phyloP scores from a whole-genome alignment of 768 basidiomycete genomes.

The Pleurotus ostreatus region DNA sequence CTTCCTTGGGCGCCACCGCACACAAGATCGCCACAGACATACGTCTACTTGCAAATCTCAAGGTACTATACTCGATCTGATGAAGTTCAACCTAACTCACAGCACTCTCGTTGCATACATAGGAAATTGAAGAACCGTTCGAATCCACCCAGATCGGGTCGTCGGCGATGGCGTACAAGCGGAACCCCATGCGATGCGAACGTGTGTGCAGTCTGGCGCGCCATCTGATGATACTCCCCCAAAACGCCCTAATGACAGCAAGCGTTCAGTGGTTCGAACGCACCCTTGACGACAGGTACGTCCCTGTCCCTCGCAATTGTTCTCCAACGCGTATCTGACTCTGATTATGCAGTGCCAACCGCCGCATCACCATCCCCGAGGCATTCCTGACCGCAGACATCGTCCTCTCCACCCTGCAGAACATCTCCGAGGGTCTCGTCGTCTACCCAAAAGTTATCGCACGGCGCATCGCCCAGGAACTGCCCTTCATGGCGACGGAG shows the following conservation, averaged over 20 bases:
- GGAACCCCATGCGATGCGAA: constrained; percentile 99
- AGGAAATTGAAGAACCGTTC: constrained; percentile 99
- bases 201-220: constrained; percentile 95
- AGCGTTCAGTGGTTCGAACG: constrained; percentile 99
- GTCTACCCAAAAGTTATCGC: constrained; percentile 97
- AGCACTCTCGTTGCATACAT: neutral
- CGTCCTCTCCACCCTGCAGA: constrained; percentile 91
- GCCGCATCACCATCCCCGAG: constrained; percentile 93
- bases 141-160: constrained; percentile 98
- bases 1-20: constrained; percentile 89
- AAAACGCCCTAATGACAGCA: constrained; percentile 93
- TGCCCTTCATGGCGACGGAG: constrained; percentile 99
- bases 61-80: constrained; percentile 36
- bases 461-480: constrained; percentile 86
- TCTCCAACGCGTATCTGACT: neutral
- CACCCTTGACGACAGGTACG: constrained; percentile 90
- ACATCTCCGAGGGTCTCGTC: constrained; percentile 98
- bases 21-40: constrained; percentile 98
- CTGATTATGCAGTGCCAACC: constrained; percentile 70
- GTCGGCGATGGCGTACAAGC: constrained; percentile 98
- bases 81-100: no score
- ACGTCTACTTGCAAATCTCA: constrained; percentile 89
- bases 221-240: constrained; percentile 93
- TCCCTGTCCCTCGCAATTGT: constrained; percentile 1
- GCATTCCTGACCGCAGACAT: constrained; percentile 98